These are phyloP conservation scores for Prunus padus DNA, from an alignment of 306 rosid species.

Conservation along the genomic window DNA sequence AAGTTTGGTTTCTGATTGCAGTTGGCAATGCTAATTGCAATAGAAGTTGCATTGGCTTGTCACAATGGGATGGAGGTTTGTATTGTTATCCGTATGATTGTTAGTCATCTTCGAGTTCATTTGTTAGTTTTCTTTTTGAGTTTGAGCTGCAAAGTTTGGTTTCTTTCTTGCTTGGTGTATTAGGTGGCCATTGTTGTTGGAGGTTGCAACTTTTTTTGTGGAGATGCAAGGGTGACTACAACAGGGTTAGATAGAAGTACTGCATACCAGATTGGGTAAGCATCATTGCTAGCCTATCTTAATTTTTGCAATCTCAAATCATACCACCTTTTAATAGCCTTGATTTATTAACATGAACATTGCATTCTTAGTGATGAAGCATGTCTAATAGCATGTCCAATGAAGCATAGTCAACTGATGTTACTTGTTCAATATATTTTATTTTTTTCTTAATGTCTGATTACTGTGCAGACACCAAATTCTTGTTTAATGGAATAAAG, in stretches of 20 bases:
- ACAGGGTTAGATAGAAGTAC: constrained; percentile 88
- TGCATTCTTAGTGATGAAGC: background rate
- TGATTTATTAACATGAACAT: background rate
- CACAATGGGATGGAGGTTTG: constrained; percentile 89
- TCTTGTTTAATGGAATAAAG: background rate
- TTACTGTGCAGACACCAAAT: background rate
- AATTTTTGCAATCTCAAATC: background rate
- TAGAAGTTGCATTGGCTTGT: constrained; percentile 79
- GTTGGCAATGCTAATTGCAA: constrained; percentile 76
- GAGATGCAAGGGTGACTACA: constrained; percentile 82
- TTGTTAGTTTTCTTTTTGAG: constrained; percentile 14
- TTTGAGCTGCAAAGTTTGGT: constrained; percentile 24
- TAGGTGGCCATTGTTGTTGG: constrained; percentile 95
- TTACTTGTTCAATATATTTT: background rate
- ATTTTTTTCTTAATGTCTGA: too few species aligned
- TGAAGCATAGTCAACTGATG: background rate
- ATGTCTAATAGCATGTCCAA: background rate
- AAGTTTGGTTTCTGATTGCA: constrained; percentile 32
- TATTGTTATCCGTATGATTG: constrained; percentile 17
- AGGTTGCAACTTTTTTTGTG: constrained; percentile 92
- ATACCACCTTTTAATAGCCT: constrained; percentile 2
- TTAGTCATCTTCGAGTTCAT: constrained; percentile 1
- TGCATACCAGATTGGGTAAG: constrained; percentile 94
- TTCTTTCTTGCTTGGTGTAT: constrained; percentile 18
- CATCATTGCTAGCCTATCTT: background rate